Conservation (phyloP, 1,139 yeast genomes). For the Torulaspora pretoriensis region DNA sequence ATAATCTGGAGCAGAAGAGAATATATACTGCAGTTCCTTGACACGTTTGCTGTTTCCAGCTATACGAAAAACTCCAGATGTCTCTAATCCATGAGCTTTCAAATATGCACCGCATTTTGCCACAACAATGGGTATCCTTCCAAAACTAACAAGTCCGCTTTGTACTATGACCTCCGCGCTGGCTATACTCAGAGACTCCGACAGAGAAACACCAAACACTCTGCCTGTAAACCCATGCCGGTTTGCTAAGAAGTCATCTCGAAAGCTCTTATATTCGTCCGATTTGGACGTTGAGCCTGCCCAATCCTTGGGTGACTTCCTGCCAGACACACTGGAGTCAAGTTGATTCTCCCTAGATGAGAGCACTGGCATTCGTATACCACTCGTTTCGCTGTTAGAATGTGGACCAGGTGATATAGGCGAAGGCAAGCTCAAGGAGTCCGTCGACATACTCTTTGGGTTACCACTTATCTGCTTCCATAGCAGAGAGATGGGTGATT, state of each 20-base stretch:
- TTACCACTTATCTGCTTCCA: slow-evolving; percentile 43
- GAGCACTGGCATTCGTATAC: slow-evolving; percentile 1
- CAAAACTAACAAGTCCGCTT: slow-evolving; percentile 36
- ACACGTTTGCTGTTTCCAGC: slow-evolving; percentile 90
- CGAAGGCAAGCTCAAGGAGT: slow-evolving; percentile 19
- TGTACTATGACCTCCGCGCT: slow-evolving; percentile 38
- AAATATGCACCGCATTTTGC: slow-evolving; percentile 90
- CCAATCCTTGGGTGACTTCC: slow-evolving; percentile 68
- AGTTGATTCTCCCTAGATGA: slow-evolving; percentile 37
- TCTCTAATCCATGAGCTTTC: slow-evolving; percentile 68
- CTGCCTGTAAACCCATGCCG: slow-evolving; percentile 38
- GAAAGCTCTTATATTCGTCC: slow-evolving; percentile 24
- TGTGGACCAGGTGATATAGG: slow-evolving; percentile 6
- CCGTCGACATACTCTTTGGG: slow-evolving; percentile 33
- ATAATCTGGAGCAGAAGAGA: slow-evolving; percentile 82
- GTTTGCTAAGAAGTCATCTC: slow-evolving; percentile 32
- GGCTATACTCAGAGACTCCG: slow-evolving; percentile 67
- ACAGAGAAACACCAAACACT: slow-evolving; percentile 83
- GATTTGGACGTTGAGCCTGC: slow-evolving; percentile 8
- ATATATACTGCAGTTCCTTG: slow-evolving; percentile 75
- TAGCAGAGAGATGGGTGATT: slow-evolving; percentile 21
- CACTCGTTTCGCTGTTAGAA: background rate
- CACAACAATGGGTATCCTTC: slow-evolving; percentile 51
- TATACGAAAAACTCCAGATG: slow-evolving; percentile 90
- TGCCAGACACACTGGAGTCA: slow-evolving; percentile 45